Evolutionary conservation across 169 alveolate genomes (phyloP).

Genomic region (Plasmodium reichenowi): DNA sequence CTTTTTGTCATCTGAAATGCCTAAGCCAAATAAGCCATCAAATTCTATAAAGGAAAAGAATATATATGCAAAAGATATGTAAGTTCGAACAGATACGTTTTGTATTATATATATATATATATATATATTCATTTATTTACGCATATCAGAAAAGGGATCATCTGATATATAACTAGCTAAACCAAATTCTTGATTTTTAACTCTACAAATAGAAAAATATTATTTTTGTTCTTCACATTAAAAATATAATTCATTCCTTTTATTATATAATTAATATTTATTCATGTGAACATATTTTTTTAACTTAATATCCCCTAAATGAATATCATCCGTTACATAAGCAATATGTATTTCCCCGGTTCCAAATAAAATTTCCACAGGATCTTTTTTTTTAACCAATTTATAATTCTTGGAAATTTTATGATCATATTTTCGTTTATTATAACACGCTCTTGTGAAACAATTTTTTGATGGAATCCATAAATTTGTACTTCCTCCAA

Average conservation of each 20-base stretch:
- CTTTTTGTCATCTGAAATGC: conserved; percentile 66
- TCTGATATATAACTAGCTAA: conserved; percentile 74
- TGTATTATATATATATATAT: not conserved
- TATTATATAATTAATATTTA: not conserved
- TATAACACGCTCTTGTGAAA: conserved; percentile 76
- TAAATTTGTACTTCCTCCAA: conserved; percentile 84
- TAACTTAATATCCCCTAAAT: conserved; percentile 69
- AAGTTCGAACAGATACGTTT: too few relatives aligned
- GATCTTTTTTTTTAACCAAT: conserved; percentile 15
- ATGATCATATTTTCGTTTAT: conserved; percentile 66
- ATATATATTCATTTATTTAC: conserved; percentile 26
- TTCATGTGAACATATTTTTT: not conserved
- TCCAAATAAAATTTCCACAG: conserved; percentile 67
- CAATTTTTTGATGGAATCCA: conserved; percentile 87
- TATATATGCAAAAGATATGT: not conserved
- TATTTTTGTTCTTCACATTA: not conserved
- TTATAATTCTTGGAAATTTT: conserved; percentile 70
- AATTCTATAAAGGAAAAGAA: conserved; percentile 29
- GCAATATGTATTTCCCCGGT: conserved; percentile 72
- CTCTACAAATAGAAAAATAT: conserved; percentile 33
- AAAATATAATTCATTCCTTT: not conserved
- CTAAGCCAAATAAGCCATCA: conserved; percentile 74
- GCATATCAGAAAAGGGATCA: conserved; percentile 77
- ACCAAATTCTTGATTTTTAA: conserved; percentile 72
- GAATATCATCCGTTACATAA: conserved; percentile 64